phyloP scores from a whole-genome alignment of 148 eudicot genomes.

The Nepenthes mirabilis region DNA sequence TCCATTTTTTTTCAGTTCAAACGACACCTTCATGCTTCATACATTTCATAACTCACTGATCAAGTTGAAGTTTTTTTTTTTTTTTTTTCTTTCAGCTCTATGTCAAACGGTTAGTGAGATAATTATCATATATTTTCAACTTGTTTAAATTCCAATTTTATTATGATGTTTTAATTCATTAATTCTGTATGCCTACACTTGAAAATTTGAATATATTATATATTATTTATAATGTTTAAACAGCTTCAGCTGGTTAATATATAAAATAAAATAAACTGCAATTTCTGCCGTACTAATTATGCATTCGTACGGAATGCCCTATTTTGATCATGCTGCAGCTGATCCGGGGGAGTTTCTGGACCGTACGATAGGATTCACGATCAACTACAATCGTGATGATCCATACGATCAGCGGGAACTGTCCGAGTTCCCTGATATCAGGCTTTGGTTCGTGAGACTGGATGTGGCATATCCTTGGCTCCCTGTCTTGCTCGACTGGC shows the following conservation, averaged over 20 bases:
- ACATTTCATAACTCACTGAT: no score
- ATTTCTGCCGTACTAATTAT: not conserved
- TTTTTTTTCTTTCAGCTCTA: no score
- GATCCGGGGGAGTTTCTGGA: slow-evolving; percentile 50
- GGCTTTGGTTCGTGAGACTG: slow-evolving; percentile 89
- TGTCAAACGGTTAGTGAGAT: not conserved
- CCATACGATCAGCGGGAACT: slow-evolving; percentile 57
- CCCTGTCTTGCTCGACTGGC: slow-evolving; percentile 76
- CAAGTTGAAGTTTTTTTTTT: no score
- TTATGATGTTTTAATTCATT: no score
- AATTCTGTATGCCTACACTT: no score
- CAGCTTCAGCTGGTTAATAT: not conserved
- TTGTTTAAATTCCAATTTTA: no score
- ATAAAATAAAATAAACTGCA: not conserved
- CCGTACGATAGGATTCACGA: slow-evolving; percentile 67
- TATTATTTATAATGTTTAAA: not conserved
- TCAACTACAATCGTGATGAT: slow-evolving; percentile 63
- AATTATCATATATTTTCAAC: not conserved
- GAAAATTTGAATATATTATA: no score
- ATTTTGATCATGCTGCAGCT: slow-evolving; percentile 13
- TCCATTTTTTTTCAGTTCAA: no score
- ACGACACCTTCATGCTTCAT: no score
- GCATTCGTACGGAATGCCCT: no score
- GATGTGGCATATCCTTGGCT: slow-evolving; percentile 92
- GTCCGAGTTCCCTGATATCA: slow-evolving; percentile 62